Percentiles rank a stretch among this genome's conserved stretches.
Evolutionary conservation across 129 eudicot genomes (phyloP).

Genomic region (Flaveria ramosissima): DNA sequence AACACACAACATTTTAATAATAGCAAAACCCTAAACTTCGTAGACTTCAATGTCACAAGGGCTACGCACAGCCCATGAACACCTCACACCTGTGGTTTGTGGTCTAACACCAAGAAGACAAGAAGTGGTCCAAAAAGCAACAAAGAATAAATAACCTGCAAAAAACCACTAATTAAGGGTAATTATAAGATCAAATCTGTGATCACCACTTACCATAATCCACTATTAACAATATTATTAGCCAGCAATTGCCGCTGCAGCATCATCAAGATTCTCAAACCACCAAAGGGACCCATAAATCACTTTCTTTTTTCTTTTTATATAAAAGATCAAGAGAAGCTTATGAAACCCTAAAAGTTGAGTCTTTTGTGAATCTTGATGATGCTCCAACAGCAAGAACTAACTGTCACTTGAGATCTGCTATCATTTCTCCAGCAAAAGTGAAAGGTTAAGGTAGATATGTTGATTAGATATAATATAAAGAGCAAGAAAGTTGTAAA

Average conservation of each 20-base stretch:
- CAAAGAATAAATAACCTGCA: conserved; percentile 21
- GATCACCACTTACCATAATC: conserved; percentile 29
- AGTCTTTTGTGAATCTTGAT: conserved; percentile 61
- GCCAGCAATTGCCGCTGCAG: conserved; percentile 71
- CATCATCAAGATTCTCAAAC: conserved; percentile 82
- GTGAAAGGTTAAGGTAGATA: neutral
- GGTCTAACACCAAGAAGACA: too few relatives aligned
- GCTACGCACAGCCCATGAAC: too few relatives aligned
- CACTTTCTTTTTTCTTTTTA: conserved; percentile 22
- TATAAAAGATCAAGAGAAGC: conserved; percentile 16
- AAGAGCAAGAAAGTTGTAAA: neutral
- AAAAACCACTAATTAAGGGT: neutral
- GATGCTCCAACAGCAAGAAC: conserved; percentile 66
- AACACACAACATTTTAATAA: conserved; percentile 13
- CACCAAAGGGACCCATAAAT: conserved; percentile 29
- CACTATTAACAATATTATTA: conserved; percentile 14
- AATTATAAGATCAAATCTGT: conserved; percentile 3
- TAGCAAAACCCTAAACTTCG: conserved; percentile 32
- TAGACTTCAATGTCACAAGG: too few relatives aligned
- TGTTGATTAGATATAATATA: neutral
- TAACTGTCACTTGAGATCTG: conserved; percentile 45
- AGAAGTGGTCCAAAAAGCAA: conserved; percentile 11
- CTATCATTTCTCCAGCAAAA: conserved; percentile 1
- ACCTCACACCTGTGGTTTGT: too few relatives aligned
- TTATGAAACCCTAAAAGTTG: conserved; percentile 45